Evolutionary conservation across 371 early-diverging fungal genomes (phyloP).

Genomic region (Lichtheimia corymbifera): DNA sequence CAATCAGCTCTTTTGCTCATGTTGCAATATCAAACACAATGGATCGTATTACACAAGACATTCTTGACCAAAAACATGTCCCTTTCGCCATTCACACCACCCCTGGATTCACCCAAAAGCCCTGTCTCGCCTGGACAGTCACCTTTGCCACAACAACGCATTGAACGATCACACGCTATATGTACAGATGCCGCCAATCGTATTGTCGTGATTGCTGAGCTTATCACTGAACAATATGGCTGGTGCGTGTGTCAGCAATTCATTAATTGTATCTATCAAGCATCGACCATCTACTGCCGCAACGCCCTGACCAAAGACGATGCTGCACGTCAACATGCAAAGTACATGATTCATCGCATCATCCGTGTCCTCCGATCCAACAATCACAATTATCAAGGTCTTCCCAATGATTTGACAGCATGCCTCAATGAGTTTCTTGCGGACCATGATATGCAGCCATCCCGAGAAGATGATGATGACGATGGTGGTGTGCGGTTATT

Average conservation of each 20-base stretch:
- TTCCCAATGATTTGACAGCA: slow-evolving; percentile 41
- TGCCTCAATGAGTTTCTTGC: slow-evolving; percentile 43
- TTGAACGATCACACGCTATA: slow-evolving; percentile 35
- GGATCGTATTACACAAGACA: slow-evolving; percentile 43
- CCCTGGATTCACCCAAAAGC: slow-evolving; percentile 13
- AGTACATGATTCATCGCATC: slow-evolving; percentile 46
- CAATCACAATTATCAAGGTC: slow-evolving; percentile 35
- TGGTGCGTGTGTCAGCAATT: slow-evolving; percentile 54
- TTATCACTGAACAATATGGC: slow-evolving; percentile 32
- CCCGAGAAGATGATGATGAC: slow-evolving; percentile 6
- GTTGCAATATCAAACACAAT: slow-evolving; percentile 48
- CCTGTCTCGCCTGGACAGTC: slow-evolving; percentile 15
- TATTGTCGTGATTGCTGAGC: slow-evolving; percentile 37
- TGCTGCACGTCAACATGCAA: slow-evolving; percentile 20
- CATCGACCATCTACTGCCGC: slow-evolving; percentile 46
- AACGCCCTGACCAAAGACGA: slow-evolving; percentile 27
- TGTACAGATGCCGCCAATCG: slow-evolving; percentile 50
- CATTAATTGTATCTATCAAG: slow-evolving; percentile 43
- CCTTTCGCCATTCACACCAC: slow-evolving; percentile 19
- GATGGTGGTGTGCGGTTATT: slow-evolving; percentile 12
- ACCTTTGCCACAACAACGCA: slow-evolving; percentile 15
- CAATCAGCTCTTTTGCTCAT: slow-evolving; percentile 40
- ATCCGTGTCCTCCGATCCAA: slow-evolving; percentile 31
- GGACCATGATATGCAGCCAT: slow-evolving; percentile 23
- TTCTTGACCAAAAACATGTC: slow-evolving; percentile 28